A percentile compares a stretch with the other conserved stretches of the same genome.
Evolutionary conservation across 371 early-diverging fungal genomes (phyloP).

Genomic region (Mucor piriformis): DNA sequence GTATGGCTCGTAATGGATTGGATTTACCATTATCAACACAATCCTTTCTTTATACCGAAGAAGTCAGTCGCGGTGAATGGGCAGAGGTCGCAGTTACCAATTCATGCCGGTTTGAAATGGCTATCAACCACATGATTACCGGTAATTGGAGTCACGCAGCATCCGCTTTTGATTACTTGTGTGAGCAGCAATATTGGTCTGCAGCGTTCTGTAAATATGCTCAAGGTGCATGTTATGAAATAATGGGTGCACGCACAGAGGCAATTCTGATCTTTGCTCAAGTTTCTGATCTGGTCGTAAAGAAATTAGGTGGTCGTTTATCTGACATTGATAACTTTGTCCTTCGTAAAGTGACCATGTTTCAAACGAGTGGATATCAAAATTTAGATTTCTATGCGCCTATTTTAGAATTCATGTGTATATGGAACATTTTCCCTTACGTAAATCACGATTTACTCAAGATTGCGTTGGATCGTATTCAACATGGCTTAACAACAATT

Average conservation of each 20-base stretch:
- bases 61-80: constrained; percentile 44
- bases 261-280: constrained; percentile 54
- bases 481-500: constrained; percentile 35
- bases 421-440: constrained; percentile 59
- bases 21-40: constrained; percentile 56
- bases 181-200: constrained; percentile 62
- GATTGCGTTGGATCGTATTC: constrained; percentile 32
- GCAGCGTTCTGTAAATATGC: constrained; percentile 60
- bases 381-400: constrained; percentile 50
- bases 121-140: constrained; percentile 57
- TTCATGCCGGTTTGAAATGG: constrained; percentile 60
- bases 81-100: constrained; percentile 55
- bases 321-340: constrained; percentile 61
- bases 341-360: constrained; percentile 55
- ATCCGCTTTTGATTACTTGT: constrained; percentile 47
- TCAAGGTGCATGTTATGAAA: constrained; percentile 58
- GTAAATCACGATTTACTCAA: constrained; percentile 42
- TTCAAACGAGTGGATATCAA: constrained; percentile 55
- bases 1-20: constrained; percentile 48
- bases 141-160: constrained; percentile 59
- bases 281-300: constrained; percentile 46
- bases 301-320: constrained; percentile 60
- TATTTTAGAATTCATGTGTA: constrained; percentile 60
- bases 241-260: constrained; percentile 44
- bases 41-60: constrained; percentile 50